These are phyloP conservation scores for Cyberlindnera veronae DNA, from an alignment of 805 yeast genomes.

Conservation along the genomic window DNA sequence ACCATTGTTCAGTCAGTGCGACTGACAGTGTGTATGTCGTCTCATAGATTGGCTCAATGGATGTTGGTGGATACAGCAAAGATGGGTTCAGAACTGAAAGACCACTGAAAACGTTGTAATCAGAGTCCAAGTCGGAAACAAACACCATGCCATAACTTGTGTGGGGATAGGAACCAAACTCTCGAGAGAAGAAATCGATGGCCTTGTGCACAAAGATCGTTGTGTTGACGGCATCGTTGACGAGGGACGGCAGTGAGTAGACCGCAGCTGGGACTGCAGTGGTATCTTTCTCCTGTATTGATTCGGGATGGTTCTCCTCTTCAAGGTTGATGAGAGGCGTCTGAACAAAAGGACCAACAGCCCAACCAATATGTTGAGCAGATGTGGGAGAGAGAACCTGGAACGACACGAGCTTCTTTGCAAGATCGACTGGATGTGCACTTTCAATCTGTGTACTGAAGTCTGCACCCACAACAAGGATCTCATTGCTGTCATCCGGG, in stretches of 20 bases:
- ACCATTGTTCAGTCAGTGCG: constrained; percentile 85
- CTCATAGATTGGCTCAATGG: constrained; percentile 74
- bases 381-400: constrained; percentile 79
- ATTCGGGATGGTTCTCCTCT: constrained; percentile 32
- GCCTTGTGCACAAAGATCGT: constrained; percentile 76
- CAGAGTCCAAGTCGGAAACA: constrained; percentile 51
- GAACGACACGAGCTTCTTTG: constrained; percentile 72
- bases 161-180: constrained; percentile 92
- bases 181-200: constrained; percentile 77
- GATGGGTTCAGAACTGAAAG: constrained; percentile 57
- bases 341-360: constrained; percentile 81
- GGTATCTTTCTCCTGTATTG: constrained; percentile 32
- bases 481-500: constrained; percentile 39
- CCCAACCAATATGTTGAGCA: constrained; percentile 94
- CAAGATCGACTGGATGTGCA: constrained; percentile 71
- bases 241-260: constrained; percentile 60
- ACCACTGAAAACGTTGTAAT: constrained; percentile 69
- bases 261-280: constrained; percentile 53
- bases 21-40: constrained; percentile 66
- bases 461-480: constrained; percentile 70
- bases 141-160: constrained; percentile 76
- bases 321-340: constrained; percentile 47
- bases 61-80: constrained; percentile 65
- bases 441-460: constrained; percentile 59
- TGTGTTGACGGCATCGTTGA: constrained; percentile 58